phyloP scores from a whole-genome alignment of 2,329 filamentous ascomycete species.

The Polychaeton citri region DNA sequence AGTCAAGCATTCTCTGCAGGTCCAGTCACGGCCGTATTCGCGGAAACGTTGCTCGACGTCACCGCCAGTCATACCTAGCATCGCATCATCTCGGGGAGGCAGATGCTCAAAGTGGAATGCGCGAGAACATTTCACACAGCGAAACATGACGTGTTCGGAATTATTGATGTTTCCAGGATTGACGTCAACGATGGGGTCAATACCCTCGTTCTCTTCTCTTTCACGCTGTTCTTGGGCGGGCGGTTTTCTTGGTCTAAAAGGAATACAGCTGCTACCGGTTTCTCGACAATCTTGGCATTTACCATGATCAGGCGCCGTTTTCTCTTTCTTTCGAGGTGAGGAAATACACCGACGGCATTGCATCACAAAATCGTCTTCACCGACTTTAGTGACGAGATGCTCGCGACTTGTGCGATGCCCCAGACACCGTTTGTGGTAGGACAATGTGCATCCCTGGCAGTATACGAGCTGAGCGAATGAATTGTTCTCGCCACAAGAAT shows the following conservation, averaged over 20 bases:
- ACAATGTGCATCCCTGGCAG: conserved; percentile 79
- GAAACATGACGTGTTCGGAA: conserved; percentile 61
- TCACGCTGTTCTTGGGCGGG: conserved; percentile 72
- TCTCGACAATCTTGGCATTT: conserved; percentile 57
- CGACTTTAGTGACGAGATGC: conserved; percentile 82
- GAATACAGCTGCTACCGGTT: conserved; percentile 53
- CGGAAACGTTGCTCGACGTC: conserved; percentile 49
- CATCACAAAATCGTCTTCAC: conserved; percentile 62
- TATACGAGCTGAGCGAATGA: conserved; percentile 61
- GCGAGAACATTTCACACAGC: conserved; percentile 63
- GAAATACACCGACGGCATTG: conserved; percentile 83
- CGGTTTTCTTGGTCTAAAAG: conserved; percentile 62
- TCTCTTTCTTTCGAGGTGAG: conserved; percentile 53
- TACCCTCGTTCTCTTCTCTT: conserved; percentile 62
- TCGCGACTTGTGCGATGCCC: conserved; percentile 60
- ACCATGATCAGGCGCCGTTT: conserved; percentile 53
- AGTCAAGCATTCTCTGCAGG: conserved; percentile 63
- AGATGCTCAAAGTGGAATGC: conserved; percentile 79
- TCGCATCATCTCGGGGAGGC: conserved; percentile 36
- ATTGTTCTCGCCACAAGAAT: conserved; percentile 50
- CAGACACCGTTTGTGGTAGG: conserved; percentile 74
- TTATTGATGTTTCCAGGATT: conserved; percentile 58
- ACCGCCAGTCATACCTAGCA: conserved; percentile 33
- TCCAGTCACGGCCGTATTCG: conserved; percentile 64
- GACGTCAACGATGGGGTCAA: conserved; percentile 61